Evolutionary conservation across 805 yeast species (phyloP), one percentile per base, ranked within the genome.

Genomic region (Millerozyma miso): DNA sequence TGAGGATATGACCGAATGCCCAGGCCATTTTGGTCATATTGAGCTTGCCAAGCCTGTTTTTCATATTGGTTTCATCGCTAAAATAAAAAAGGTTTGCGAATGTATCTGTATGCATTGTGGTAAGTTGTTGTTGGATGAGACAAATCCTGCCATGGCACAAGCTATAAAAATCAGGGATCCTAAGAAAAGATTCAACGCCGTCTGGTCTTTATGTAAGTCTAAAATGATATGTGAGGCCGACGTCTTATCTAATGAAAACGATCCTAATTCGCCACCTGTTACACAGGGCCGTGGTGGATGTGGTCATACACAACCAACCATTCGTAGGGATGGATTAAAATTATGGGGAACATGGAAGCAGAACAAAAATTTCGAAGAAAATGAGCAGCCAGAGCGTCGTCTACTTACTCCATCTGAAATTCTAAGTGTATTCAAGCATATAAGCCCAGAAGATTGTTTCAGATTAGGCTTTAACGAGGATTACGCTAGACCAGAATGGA

Each of bases 61-160:
- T 69, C 99, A 93, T 65, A 88, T 93, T 63, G 99, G 96, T n/a
- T 93, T 88, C 66, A 81, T 93, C 57, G 79, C 95, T 38, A 91
- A 88, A 62, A 91, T 93, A 58, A 93, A 93, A 63, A 93, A 93
- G 64, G 87, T 88, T 32, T 85, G 96, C 64, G 99, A 93, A 65
- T 86, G 93, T 69, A 91, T 91, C 23, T 93, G 99, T 73, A 90
- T 93, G 89, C 96, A 93, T 71, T 93, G 99, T 74, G 99, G 99
- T 62, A 93, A 91, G 64, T 62, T 93, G 47, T 72, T 90, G 51
- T 71, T 90, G 33, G 98, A 93, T 65, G 98, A 89, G 66, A 63
- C 81, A 37, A 85, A 84, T 59, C 81, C 82, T 6, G 76, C 81
- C 49, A 88, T 88, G 80, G 91, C 93, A 15, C 88, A 85, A 60